Conservation (phyloP, 2,329 filamentous ascomycete genomes). For the Fusarium sp. region DNA sequence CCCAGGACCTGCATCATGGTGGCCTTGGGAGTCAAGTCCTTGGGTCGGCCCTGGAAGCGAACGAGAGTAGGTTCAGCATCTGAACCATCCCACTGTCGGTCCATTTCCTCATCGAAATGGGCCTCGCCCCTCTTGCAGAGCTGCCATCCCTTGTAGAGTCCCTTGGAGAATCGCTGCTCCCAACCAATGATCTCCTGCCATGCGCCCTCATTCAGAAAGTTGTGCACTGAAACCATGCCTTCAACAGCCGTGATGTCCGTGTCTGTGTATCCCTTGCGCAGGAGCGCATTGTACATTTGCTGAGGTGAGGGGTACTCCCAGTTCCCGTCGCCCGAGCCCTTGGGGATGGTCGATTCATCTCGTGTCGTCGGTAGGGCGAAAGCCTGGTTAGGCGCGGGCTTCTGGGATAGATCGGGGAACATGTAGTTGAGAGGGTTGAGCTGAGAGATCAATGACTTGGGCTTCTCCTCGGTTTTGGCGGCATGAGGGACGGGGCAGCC, state of each 20-base stretch:
- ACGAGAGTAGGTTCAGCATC: constrained; percentile 77
- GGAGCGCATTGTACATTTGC: constrained; percentile 99
- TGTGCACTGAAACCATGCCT: constrained; percentile 97
- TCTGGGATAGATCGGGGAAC: constrained; percentile 87
- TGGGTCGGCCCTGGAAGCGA: constrained; percentile 88
- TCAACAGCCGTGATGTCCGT: constrained; percentile 94
- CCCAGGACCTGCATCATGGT: constrained; percentile 84
- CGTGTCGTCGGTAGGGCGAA: constrained; percentile 80
- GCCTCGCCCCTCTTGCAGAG: constrained; percentile 80
- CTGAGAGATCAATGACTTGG: constrained; percentile 63
- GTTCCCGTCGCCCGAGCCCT: constrained; percentile 78
- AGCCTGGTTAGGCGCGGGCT: constrained; percentile 77
- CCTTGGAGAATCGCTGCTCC: constrained; percentile 86
- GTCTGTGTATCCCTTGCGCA: constrained; percentile 95
- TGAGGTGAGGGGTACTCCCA: constrained; percentile 99
- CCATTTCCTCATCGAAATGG: constrained; percentile 58
- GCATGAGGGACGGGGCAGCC: constrained; percentile 59
- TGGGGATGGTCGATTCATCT: constrained; percentile 91
- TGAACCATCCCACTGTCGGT: constrained; percentile 64
- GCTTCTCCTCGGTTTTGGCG: constrained; percentile 46
- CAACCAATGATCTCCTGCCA: constrained; percentile 96
- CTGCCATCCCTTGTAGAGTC: constrained; percentile 77
- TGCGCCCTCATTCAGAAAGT: constrained; percentile 97
- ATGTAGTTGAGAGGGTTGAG: constrained; percentile 90
- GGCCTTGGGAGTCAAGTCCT: constrained; percentile 92